Evolutionary conservation across 106 monocot genomes (phyloP).

Genomic region (Dendrobium chrysotoxum): DNA sequence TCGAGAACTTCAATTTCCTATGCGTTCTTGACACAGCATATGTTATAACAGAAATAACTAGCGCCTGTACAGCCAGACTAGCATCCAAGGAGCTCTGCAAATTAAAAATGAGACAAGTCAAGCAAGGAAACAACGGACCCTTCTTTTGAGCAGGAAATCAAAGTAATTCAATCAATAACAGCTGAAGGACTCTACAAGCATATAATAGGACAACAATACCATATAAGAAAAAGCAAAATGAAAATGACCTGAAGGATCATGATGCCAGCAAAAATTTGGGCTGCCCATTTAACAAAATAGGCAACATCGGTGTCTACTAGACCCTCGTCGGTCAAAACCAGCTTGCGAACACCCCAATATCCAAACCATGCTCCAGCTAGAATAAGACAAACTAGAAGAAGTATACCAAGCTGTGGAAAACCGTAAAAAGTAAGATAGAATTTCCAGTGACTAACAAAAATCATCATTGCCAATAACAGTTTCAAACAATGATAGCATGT

Average conservation of each 20-base stretch:
- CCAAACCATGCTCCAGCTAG: constrained; percentile 94
- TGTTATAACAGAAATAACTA: constrained; percentile 35
- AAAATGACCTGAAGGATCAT: constrained; percentile 65
- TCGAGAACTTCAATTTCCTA: constrained; percentile 25
- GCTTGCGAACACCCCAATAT: constrained; percentile 88
- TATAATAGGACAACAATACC: not conserved
- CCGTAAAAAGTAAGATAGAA: not conserved
- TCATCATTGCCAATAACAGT: constrained; percentile 1
- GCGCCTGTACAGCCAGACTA: constrained; percentile 35
- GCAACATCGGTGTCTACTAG: constrained; percentile 63
- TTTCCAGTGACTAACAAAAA: not conserved
- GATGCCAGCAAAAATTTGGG: constrained; percentile 52
- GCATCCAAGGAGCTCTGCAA: constrained; percentile 66
- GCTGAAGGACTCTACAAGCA: not conserved
- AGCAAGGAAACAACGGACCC: not conserved
- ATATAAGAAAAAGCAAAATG: not conserved
- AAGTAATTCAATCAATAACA: not conserved
- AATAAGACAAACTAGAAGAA: constrained; percentile 48
- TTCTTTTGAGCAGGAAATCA: not conserved
- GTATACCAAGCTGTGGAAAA: constrained; percentile 53
- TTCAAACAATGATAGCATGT: not conserved
- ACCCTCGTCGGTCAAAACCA: constrained; percentile 81
- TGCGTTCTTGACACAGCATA: constrained; percentile 17
- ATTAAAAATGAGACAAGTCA: not conserved
- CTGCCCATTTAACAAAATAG: constrained; percentile 83